phyloP scores from a whole-genome alignment of 495 filamentous ascomycete species.

The Hypoxylon crocopeplum region DNA sequence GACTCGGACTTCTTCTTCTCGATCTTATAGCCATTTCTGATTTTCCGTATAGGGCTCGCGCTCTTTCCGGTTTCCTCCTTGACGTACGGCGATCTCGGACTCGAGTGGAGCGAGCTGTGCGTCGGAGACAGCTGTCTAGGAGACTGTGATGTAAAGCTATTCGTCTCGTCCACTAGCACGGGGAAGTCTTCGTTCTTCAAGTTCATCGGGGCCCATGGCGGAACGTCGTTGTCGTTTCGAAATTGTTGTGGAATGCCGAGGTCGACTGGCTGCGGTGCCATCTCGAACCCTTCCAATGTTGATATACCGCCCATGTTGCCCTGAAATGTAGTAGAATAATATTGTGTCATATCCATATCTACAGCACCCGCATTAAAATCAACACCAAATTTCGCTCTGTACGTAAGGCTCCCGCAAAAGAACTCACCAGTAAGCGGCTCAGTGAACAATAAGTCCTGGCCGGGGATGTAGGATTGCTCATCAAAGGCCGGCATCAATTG shows the following conservation, averaged over 20 bases:
- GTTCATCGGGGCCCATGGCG: conserved; percentile 49
- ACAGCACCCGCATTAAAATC: conserved; percentile 11
- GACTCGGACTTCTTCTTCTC: conserved; percentile 46
- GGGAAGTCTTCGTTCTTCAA: conserved; percentile 41
- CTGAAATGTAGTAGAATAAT: conserved; percentile 29
- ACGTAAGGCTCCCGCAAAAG: background rate
- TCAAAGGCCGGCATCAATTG: conserved; percentile 38
- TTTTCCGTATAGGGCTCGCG: conserved; percentile 45
- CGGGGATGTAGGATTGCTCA: conserved; percentile 33
- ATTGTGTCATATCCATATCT: conserved; percentile 32
- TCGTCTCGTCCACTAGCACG: conserved; percentile 47
- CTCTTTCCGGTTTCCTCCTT: conserved; percentile 38
- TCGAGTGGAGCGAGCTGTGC: conserved; percentile 37
- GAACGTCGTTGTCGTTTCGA: conserved; percentile 40
- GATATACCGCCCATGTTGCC: conserved; percentile 25
- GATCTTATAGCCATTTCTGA: conserved; percentile 41
- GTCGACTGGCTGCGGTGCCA: conserved; percentile 26
- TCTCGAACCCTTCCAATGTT: conserved; percentile 29
- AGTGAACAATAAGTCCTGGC: conserved; percentile 30
- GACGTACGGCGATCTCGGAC: conserved; percentile 42
- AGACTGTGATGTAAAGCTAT: conserved; percentile 37
- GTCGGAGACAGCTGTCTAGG: conserved; percentile 41
- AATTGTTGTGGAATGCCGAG: conserved; percentile 43
- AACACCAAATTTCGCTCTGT: conserved; percentile 4
- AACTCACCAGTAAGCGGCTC: conserved; percentile 33